Conservation (phyloP, 495 filamentous ascomycete species). For the Xylaria acuta region DNA sequence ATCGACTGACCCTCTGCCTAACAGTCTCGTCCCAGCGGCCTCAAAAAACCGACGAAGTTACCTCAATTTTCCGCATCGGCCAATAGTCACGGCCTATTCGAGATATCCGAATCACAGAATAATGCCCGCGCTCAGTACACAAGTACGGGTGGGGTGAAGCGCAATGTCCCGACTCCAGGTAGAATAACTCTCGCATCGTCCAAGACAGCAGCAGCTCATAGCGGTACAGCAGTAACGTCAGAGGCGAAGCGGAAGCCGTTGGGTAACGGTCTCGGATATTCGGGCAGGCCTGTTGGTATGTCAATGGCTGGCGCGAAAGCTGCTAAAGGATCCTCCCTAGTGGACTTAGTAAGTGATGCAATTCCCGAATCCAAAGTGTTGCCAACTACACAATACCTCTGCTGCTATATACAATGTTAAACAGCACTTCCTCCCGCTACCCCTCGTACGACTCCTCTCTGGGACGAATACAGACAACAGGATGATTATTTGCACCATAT, state of each 20-base stretch:
- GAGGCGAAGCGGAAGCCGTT: conserved; percentile 66
- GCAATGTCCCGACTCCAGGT: conserved; percentile 43
- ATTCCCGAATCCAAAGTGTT: not conserved
- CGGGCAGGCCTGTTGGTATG: conserved; percentile 32
- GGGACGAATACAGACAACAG: not conserved
- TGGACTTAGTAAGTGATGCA: conserved; percentile 33
- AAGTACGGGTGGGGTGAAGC: conserved; percentile 49
- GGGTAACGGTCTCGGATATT: conserved; percentile 61
- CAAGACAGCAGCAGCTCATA: conserved; percentile 9
- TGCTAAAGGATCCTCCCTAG: conserved; percentile 32
- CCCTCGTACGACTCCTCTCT: too few relatives aligned
- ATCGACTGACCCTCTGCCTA: conserved; percentile 22
- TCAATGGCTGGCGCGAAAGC: conserved; percentile 27
- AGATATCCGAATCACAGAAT: conserved; percentile 64
- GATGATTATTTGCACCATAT: not conserved
- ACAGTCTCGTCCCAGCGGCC: conserved; percentile 28
- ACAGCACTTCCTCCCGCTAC: not conserved
- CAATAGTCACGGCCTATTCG: conserved; percentile 38
- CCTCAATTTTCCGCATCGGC: conserved; percentile 26
- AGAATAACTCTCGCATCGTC: conserved; percentile 30
- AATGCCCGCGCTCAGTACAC: conserved; percentile 68
- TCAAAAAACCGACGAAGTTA: conserved; percentile 23
- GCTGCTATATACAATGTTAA: not conserved
- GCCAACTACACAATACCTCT: too few relatives aligned
- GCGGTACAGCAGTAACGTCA: conserved; percentile 46